Conservation (phyloP, 768 basidiomycete genomes). For the Suillus ampliporus region DNA sequence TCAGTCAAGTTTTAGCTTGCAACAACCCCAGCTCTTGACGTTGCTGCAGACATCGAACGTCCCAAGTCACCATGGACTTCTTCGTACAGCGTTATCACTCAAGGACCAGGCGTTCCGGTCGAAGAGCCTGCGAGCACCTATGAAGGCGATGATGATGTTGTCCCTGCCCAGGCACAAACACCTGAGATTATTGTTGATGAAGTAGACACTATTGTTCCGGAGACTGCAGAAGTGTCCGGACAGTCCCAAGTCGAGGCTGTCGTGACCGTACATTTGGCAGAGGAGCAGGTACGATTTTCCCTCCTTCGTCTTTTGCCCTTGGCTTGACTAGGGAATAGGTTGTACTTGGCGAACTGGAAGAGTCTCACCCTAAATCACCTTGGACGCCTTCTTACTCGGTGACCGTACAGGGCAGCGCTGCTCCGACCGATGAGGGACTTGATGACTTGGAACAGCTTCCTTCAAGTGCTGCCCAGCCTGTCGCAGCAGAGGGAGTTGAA, state of each 20-base stretch:
- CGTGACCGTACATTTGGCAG: not conserved
- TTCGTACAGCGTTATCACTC: slow-evolving; percentile 56
- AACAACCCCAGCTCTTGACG: not conserved
- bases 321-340: not conserved
- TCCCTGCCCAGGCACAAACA: not conserved
- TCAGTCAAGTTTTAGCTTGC: slow-evolving; percentile 2
- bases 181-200: slow-evolving; percentile 11
- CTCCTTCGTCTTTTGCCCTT: not conserved
- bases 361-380: slow-evolving; percentile 21
- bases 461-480: slow-evolving; percentile 1
- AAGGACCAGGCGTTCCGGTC: slow-evolving; percentile 39
- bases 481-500: not conserved
- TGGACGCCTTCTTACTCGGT: slow-evolving; percentile 52
- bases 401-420: slow-evolving; percentile 44
- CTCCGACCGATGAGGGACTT: slow-evolving; percentile 14
- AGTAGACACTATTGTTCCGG: slow-evolving; percentile 1
- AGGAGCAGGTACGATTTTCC: not conserved
- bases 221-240: not conserved
- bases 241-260: not conserved
- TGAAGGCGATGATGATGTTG: not conserved
- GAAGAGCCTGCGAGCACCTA: slow-evolving; percentile 17
- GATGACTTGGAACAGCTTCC: slow-evolving; percentile 16
- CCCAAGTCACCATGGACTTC: slow-evolving; percentile 59
- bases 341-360: slow-evolving; percentile 1
- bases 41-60: slow-evolving; percentile 39